phyloP scores from a whole-genome alignment of 2,329 filamentous ascomycete genomes.

The Chrysosporium keratinophilum region DNA sequence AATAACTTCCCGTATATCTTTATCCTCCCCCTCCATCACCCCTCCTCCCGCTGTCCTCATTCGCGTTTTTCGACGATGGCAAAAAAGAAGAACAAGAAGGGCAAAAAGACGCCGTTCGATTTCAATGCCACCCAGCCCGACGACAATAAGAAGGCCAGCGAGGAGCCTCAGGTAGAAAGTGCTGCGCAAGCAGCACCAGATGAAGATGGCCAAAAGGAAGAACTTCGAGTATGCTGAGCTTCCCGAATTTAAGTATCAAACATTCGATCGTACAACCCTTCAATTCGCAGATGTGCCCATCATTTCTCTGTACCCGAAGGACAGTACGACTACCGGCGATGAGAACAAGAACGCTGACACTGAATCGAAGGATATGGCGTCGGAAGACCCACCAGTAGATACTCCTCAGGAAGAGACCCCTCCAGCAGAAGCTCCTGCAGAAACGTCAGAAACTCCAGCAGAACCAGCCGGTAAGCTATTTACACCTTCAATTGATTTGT shows the following conservation, averaged over 20 bases:
- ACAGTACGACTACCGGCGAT: constrained; percentile 28
- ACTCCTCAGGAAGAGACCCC: constrained; percentile 7
- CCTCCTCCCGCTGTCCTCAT: constrained; percentile 7
- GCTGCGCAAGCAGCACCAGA: constrained; percentile 24
- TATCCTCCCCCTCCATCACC: constrained; percentile 10
- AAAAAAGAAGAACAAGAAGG: constrained; percentile 27
- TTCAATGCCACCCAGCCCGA: constrained; percentile 18
- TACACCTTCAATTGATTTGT: not conserved
- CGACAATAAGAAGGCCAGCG: constrained; percentile 21
- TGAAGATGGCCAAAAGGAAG: constrained; percentile 28
- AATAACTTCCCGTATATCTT: constrained; percentile 13
- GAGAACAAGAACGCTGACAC: constrained; percentile 30
- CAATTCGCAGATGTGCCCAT: constrained; percentile 32
- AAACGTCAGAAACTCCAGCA: constrained; percentile 5
- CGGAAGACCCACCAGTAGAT: constrained; percentile 17
- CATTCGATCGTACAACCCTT: constrained; percentile 31
- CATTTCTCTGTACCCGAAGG: constrained; percentile 23
- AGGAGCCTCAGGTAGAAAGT: constrained; percentile 23
- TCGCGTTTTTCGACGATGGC: constrained; percentile 22
- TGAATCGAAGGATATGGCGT: constrained; percentile 23
- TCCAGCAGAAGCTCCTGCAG: not conserved
- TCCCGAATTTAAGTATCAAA: constrained; percentile 36
- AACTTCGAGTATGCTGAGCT: constrained; percentile 36
- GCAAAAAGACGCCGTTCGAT: constrained; percentile 25
- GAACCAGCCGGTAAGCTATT: constrained; percentile 10